A percentile compares a stretch with the other conserved stretches of the same genome.
Conservation (phyloP, 345 rosid species). For the Combretum micranthum region DNA sequence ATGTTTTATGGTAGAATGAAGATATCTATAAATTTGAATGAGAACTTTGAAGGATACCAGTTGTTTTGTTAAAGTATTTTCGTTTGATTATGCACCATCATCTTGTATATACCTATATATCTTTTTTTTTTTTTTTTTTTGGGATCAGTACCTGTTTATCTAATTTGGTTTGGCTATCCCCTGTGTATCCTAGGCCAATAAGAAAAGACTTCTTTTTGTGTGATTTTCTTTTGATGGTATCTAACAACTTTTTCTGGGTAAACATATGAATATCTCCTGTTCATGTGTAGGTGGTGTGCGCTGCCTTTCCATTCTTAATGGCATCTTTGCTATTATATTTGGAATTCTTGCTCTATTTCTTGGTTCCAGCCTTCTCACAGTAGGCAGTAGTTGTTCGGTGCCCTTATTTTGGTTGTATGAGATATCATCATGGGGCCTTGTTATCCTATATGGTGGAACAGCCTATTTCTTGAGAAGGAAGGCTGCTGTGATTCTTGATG, state of each 20-base stretch:
- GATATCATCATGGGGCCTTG: slow-evolving; percentile 78
- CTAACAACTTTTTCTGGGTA: slow-evolving; percentile 3
- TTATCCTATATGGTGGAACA: slow-evolving; percentile 61
- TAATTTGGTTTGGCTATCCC: not conserved
- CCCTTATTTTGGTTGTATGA: slow-evolving; percentile 98
- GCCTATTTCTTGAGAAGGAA: slow-evolving; percentile 70
- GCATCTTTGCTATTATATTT: slow-evolving; percentile 60
- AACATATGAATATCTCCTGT: not conserved
- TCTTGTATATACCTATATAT: too few species aligned
- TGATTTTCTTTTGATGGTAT: too few species aligned
- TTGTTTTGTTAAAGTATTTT: too few species aligned
- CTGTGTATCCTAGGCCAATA: too few species aligned
- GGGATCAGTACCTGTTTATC: too few species aligned
- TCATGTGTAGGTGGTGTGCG: slow-evolving; percentile 75
- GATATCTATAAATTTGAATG: too few species aligned
- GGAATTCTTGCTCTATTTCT: slow-evolving; percentile 80
- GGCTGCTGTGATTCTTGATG: slow-evolving; percentile 62
- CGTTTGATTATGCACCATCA: too few species aligned
- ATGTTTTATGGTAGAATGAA: too few species aligned
- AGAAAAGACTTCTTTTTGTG: too few species aligned
- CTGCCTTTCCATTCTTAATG: slow-evolving; percentile 70
- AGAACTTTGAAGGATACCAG: too few species aligned
- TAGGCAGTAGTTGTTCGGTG: slow-evolving; percentile 81
- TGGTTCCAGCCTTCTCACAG: slow-evolving; percentile 86
- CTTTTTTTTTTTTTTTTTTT: too few species aligned